Evolutionary conservation across 176 grass and related monocot species (phyloP).

Genomic region (Zoysia pacifica): DNA sequence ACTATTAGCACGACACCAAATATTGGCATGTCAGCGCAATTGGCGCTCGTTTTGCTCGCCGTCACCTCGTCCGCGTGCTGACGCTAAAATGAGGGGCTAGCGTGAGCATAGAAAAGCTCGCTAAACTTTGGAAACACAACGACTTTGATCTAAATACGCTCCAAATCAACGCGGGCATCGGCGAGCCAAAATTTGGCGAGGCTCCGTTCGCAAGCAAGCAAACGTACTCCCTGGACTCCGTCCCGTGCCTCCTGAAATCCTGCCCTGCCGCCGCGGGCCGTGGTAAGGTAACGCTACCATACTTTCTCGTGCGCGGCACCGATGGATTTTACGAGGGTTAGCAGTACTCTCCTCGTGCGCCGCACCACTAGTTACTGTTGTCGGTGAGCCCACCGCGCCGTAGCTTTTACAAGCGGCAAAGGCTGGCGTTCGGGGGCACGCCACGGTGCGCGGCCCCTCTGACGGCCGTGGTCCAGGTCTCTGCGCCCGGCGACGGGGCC

Average conservation of each 20-base stretch:
- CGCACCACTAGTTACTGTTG: constrained; percentile 7
- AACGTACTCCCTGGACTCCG: neutral
- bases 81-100: too few relatives aligned
- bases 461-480: neutral
- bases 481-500: neutral
- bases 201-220: too few relatives aligned
- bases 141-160: too few relatives aligned
- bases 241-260: neutral
- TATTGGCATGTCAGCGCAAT: too few relatives aligned
- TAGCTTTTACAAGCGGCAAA: neutral
- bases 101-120: too few relatives aligned
- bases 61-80: too few relatives aligned
- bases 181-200: too few relatives aligned
- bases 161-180: too few relatives aligned
- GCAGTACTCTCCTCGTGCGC: neutral
- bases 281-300: neutral
- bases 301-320: neutral
- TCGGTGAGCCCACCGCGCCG: neutral
- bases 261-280: neutral
- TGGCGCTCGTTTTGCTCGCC: neutral
- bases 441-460: neutral
- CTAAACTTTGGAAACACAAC: too few relatives aligned
- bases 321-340: neutral
- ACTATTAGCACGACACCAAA: too few relatives aligned
- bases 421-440: neutral